Conservation (phyloP, 345 rosid genomes). For the Pugionium dolabratum region DNA sequence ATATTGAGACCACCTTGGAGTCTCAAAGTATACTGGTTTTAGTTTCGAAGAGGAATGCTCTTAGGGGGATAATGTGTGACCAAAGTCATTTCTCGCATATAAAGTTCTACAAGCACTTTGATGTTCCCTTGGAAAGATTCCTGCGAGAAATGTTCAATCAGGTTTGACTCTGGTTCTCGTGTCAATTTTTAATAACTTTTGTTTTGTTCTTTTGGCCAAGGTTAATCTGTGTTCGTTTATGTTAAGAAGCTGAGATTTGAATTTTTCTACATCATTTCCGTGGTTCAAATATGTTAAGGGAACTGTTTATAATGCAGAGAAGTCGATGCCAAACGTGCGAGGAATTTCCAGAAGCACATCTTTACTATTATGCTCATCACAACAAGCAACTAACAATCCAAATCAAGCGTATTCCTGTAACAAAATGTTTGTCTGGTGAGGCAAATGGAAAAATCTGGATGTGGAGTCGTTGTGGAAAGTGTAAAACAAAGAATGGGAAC, state of each 20-base stretch:
- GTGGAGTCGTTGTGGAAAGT: constrained; percentile 93
- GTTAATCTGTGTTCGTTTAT: neutral
- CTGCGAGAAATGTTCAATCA: constrained; percentile 80
- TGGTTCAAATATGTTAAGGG: constrained; percentile 25
- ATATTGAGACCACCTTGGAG: constrained; percentile 49
- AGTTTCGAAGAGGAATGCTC: constrained; percentile 71
- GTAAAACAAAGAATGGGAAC: constrained; percentile 54
- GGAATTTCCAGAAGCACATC: constrained; percentile 74
- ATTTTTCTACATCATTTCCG: neutral
- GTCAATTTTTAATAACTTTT: neutral
- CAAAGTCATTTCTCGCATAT: constrained; percentile 96
- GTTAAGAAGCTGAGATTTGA: constrained; percentile 7
- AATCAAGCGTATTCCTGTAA: constrained; percentile 53
- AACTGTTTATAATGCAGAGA: constrained; percentile 56
- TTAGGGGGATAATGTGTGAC: constrained; percentile 72
- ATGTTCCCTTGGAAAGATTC: constrained; percentile 84
- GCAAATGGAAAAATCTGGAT: constrained; percentile 88
- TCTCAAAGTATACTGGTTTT: constrained; percentile 88
- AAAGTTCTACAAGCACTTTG: constrained; percentile 82
- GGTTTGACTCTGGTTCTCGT: constrained; percentile 45
- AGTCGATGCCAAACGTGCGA: constrained; percentile 60
- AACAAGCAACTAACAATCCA: constrained; percentile 74
- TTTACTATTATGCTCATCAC: constrained; percentile 80
- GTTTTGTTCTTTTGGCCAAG: neutral
- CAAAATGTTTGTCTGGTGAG: constrained; percentile 62